Conservation (phyloP, 2,329 filamentous ascomycete genomes). For the Colletotrichum musicola region DNA sequence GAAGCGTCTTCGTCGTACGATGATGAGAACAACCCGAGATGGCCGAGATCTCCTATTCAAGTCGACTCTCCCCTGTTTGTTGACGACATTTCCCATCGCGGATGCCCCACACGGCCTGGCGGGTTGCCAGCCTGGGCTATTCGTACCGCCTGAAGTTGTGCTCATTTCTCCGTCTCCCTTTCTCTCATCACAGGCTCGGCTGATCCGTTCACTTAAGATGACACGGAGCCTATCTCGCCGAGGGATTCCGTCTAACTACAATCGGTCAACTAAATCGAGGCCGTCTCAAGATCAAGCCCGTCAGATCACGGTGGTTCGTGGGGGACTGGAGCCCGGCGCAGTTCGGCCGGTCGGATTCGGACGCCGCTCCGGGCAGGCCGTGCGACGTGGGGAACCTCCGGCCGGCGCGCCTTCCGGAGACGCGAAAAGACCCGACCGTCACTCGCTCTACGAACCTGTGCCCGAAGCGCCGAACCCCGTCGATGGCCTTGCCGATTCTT, state of each 20-base stretch:
- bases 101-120: too few species aligned
- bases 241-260: not conserved
- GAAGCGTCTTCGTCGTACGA: not conserved
- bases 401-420: conserved; percentile 5
- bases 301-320: not conserved
- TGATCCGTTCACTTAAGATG: not conserved
- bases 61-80: too few species aligned
- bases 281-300: conserved; percentile 6
- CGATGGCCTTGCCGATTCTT: too few species aligned
- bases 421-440: not conserved
- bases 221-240: not conserved
- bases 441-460: not conserved
- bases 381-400: conserved; percentile 6
- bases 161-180: too few species aligned
- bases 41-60: not conserved
- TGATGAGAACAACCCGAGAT: not conserved
- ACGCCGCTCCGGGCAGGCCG: conserved; percentile 10
- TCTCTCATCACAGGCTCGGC: not conserved
- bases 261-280: not conserved
- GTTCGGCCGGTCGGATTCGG: not conserved
- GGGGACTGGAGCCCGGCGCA: not conserved
- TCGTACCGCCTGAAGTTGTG: too few species aligned
- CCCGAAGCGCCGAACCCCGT: not conserved
- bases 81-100: too few species aligned
- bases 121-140: too few species aligned